These are phyloP conservation scores for Mycena galericulata DNA, from an alignment of 768 basidiomycete genomes.

Conservation along the genomic window DNA sequence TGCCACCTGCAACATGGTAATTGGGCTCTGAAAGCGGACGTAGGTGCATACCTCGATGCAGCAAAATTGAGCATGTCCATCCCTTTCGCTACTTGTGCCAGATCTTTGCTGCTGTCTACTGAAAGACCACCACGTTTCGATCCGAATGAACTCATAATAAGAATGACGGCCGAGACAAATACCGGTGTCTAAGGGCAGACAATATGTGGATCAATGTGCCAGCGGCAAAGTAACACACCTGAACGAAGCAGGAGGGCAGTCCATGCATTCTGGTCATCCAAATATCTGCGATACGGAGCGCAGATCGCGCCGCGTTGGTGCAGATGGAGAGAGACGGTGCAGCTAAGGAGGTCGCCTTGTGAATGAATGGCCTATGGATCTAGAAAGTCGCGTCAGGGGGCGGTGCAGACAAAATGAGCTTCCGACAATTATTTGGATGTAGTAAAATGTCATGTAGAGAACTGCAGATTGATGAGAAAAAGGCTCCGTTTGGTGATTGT, in stretches of 20 bases:
- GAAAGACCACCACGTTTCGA: constrained; percentile 5
- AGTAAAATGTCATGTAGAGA: constrained; percentile 55
- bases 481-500: constrained; percentile 37
- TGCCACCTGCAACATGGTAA: not conserved
- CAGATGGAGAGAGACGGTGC: constrained; percentile 31
- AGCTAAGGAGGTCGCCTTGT: constrained; percentile 5
- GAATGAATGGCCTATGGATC: constrained; percentile 40
- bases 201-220: no score
- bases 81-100: not conserved
- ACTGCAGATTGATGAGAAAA: constrained; percentile 56
- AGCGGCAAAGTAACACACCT: constrained; percentile 1
- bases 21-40: constrained; percentile 30
- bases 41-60: constrained; percentile 37
- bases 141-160: not conserved
- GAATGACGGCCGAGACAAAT: constrained; percentile 7
- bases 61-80: constrained; percentile 10
- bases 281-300: constrained; percentile 13
- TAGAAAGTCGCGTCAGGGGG: not conserved
- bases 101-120: not conserved
- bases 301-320: constrained; percentile 24
- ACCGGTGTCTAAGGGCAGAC: not conserved
- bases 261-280: constrained; percentile 18
- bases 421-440: constrained; percentile 60
- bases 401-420: constrained; percentile 64
- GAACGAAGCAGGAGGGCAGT: not conserved